Evolutionary conservation across 495 filamentous ascomycete genomes (phyloP), one percentile per base, ranked within the genome.

Genomic region (Viridothelium virens): DNA sequence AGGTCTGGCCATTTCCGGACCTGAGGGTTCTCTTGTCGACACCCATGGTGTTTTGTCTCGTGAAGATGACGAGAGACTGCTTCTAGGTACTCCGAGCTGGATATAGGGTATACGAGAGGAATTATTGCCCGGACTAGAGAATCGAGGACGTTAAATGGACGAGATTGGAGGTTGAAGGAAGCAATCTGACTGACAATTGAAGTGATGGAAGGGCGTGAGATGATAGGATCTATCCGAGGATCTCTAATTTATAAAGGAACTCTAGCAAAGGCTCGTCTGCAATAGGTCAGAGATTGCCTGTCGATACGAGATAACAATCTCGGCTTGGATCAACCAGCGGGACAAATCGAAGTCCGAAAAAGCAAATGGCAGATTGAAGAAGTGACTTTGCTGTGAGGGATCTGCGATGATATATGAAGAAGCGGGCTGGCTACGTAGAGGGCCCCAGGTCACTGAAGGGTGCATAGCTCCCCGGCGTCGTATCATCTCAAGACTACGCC

Each of bases 1-100:
- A 82, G 50, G 82, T 73, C 16, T 77, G 79, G 66, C 77, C 79
- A 71, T 87, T 82, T 65, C 87, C 87, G 12, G 72, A 46, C 16
- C 63, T 65, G 59, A 85, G 70, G 56, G 75, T 64, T 61, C 76
- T 66, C 69, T 78, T 84, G 16, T 69, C 70, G 72, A 88, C 84
- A 66, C 83, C 84, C 86, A 87, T 88, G 37, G 18, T 73, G 48
- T 7, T 34, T 34, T 6, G 33, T 59, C 25, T 7, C 1, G 53
- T 10, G 31, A 34, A 34, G 7, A 7, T 10, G 53, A 34, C 11
- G 5, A 25, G 25, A 25, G 25, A 25, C 25, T 25, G 25, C 25
- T 25, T 25, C 25, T 59, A 9, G 31, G 53, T 59, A 18, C 6
- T 34, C 10, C 5, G 5, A 10, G 59, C 25, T 65, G 62, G 36